Evolutionary conservation across 768 basidiomycete species (phyloP).

Genomic region (Collybiopsis luxurians): DNA sequence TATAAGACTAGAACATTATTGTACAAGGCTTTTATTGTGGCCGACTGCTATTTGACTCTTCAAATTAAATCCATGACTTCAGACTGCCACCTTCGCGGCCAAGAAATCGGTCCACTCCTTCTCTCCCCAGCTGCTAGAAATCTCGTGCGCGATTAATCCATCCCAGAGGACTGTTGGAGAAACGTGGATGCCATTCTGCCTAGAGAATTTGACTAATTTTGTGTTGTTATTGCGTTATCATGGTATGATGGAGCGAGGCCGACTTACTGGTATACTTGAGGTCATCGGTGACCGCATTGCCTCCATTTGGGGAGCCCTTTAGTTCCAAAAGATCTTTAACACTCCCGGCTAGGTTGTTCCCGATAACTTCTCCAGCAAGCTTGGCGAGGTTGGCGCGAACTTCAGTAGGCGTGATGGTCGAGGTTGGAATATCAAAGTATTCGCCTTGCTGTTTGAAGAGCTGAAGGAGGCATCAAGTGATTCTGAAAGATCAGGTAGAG

Average conservation of each 20-base stretch:
- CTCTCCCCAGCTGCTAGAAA: conserved; percentile 81
- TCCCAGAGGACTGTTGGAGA: conserved; percentile 83
- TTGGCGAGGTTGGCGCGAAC: conserved; percentile 71
- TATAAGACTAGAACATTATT: too few species aligned
- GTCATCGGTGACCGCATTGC: conserved; percentile 78
- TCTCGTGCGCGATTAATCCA: conserved; percentile 65
- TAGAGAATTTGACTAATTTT: conserved; percentile 74
- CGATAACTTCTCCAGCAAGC: conserved; percentile 55
- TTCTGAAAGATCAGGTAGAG: neutral
- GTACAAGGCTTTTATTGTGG: too few species aligned
- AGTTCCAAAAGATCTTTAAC: conserved; percentile 63
- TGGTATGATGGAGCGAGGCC: neutral
- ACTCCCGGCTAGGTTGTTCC: conserved; percentile 42
- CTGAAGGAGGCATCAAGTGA: conserved; percentile 40
- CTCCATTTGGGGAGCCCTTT: conserved; percentile 71
- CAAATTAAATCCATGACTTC: neutral
- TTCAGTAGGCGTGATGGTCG: conserved; percentile 63
- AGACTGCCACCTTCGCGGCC: conserved; percentile 48
- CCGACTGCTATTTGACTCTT: too few species aligned
- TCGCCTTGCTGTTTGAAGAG: conserved; percentile 73
- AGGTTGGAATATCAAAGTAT: conserved; percentile 77
- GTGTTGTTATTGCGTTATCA: neutral
- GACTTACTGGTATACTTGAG: conserved; percentile 84
- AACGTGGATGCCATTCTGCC: conserved; percentile 92
- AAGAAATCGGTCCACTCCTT: conserved; percentile 82